A percentile compares a stretch with the other conserved stretches of the same genome.
Evolutionary conservation across 2,329 filamentous ascomycete genomes (phyloP).

Genomic region (Rhexocercosporidium sp.): DNA sequence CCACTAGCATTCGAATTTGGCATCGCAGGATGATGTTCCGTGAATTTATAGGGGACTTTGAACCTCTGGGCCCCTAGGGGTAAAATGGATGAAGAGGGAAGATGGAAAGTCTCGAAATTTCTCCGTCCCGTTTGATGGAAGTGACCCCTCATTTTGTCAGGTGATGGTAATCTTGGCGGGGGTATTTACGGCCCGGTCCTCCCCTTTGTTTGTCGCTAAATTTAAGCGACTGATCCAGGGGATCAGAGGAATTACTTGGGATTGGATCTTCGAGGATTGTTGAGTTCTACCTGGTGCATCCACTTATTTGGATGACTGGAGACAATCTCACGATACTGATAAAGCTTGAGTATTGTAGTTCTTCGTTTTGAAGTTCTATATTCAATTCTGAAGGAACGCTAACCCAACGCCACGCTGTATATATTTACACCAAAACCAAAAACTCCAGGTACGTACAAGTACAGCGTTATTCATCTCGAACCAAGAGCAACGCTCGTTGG

Average conservation of each 20-base stretch:
- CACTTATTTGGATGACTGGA: no score
- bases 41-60: background rate
- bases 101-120: background rate
- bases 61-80: background rate
- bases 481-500: background rate
- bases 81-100: background rate
- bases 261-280: background rate
- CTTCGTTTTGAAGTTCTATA: background rate
- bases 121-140: conserved; percentile 7
- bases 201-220: background rate
- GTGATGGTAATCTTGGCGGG: background rate
- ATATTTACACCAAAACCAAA: background rate
- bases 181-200: background rate
- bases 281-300: no score
- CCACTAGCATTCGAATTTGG: background rate
- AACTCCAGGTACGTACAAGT: background rate
- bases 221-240: background rate
- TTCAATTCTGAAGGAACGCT: background rate
- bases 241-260: background rate
- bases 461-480: background rate
- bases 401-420: background rate
- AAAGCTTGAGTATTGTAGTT: background rate
- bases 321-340: background rate
- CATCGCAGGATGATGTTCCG: background rate
- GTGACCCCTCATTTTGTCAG: background rate